phyloP scores from a whole-genome alignment of 2,329 filamentous ascomycete genomes.

The Monosporascus sp. region DNA sequence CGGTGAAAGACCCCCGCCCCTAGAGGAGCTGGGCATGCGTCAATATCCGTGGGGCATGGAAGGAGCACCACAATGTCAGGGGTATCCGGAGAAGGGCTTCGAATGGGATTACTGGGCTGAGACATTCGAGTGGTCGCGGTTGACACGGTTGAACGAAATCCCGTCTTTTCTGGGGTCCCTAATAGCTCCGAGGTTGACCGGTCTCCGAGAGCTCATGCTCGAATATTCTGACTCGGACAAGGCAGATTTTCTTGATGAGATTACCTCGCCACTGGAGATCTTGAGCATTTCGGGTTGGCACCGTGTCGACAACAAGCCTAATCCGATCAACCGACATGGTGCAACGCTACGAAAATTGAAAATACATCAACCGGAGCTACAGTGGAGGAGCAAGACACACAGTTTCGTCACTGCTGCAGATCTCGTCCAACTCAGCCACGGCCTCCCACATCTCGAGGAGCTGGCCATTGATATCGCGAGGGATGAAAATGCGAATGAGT shows the following conservation, averaged over 20 bases:
- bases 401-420: not conserved
- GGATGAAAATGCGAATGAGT: not conserved
- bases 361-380: not conserved
- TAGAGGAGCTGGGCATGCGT: not conserved
- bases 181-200: not conserved
- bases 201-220: not conserved
- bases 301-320: not conserved
- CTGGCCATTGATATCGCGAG: not conserved
- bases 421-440: not conserved
- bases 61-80: not conserved
- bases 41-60: not conserved
- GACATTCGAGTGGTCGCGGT: not conserved
- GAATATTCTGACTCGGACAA: not conserved
- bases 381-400: not conserved
- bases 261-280: not conserved
- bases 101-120: not conserved
- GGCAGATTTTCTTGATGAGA: not conserved
- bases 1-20: not conserved
- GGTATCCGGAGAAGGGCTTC: constrained; percentile 1
- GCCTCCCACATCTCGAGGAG: constrained; percentile 1
- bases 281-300: not conserved
- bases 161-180: not conserved
- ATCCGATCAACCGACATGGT: not conserved
- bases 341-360: not conserved
- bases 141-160: not conserved